These are phyloP conservation scores for Irpex lacteus DNA, from an alignment of 1,284 basidiomycete genomes.

Conservation along the genomic window DNA sequence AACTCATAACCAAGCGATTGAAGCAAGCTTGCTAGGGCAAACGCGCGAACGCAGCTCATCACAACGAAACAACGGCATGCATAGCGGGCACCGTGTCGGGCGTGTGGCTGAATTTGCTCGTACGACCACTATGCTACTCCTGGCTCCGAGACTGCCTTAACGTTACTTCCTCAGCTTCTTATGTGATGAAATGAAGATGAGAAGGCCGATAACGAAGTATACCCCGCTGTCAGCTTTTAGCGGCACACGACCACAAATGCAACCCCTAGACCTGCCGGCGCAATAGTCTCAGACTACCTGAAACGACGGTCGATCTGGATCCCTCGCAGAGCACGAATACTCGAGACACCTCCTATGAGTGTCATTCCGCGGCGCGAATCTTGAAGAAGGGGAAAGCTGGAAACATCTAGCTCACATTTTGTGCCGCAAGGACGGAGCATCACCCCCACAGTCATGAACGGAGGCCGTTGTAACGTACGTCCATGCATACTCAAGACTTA, in stretches of 20 bases:
- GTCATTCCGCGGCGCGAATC: not conserved
- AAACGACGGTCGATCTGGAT: not conserved
- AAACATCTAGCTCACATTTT: not conserved
- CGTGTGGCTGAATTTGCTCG: not conserved
- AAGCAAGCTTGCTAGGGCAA: not conserved
- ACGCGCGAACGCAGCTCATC: not conserved
- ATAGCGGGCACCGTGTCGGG: not conserved
- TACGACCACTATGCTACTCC: not conserved
- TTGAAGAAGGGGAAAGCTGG: not conserved
- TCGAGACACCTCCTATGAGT: not conserved
- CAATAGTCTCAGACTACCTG: not conserved
- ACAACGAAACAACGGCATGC: not conserved
- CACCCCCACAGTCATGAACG: not conserved
- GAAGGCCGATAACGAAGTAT: not conserved
- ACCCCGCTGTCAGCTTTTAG: not conserved
- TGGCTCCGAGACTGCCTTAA: not conserved
- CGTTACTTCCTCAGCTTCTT: not conserved
- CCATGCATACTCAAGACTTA: not conserved
- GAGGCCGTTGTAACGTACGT: not conserved
- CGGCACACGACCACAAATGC: conserved; percentile 1
- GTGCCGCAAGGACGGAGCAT: not conserved
- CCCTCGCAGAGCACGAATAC: not conserved
- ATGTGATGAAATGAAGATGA: not conserved
- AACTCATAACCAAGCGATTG: too few species aligned
- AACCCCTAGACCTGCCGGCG: not conserved